phyloP scores from a whole-genome alignment of 441 rosid species.

The Arabidopsis hybrid region DNA sequence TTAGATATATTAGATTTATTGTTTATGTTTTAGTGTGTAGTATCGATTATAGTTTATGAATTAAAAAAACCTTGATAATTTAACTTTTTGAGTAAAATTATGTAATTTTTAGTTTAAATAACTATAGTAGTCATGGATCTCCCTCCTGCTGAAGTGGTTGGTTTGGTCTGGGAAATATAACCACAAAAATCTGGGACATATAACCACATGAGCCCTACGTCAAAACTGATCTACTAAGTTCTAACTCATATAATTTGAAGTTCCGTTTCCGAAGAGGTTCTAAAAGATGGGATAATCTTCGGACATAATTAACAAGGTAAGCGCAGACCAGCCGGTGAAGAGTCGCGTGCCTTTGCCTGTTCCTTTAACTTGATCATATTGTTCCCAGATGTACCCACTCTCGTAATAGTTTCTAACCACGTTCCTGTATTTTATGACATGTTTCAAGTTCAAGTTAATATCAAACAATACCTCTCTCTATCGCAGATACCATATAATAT shows the following conservation, averaged over 20 bases:
- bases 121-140: neutral
- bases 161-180: neutral
- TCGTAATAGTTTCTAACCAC: slow-evolving; percentile 77
- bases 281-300: slow-evolving; percentile 61
- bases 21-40: no score
- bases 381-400: slow-evolving; percentile 97
- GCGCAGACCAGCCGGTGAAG: slow-evolving; percentile 95
- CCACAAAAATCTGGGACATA: slow-evolving; percentile 4
- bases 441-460: slow-evolving; percentile 17
- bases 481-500: neutral
- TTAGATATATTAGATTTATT: no score
- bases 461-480: neutral
- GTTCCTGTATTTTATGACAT: slow-evolving; percentile 59
- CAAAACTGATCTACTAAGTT: slow-evolving; percentile 20
- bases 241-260: slow-evolving; percentile 14
- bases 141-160: no score
- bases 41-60: no score
- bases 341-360: slow-evolving; percentile 83
- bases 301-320: slow-evolving; percentile 78
- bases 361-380: slow-evolving; percentile 88
- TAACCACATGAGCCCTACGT: slow-evolving; percentile 11
- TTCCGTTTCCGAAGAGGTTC: neutral
- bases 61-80: no score
- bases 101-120: no score
- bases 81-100: neutral